These are phyloP conservation scores for Lanmaoa rubissima DNA, from an alignment of 768 basidiomycete genomes.

Conservation along the genomic window DNA sequence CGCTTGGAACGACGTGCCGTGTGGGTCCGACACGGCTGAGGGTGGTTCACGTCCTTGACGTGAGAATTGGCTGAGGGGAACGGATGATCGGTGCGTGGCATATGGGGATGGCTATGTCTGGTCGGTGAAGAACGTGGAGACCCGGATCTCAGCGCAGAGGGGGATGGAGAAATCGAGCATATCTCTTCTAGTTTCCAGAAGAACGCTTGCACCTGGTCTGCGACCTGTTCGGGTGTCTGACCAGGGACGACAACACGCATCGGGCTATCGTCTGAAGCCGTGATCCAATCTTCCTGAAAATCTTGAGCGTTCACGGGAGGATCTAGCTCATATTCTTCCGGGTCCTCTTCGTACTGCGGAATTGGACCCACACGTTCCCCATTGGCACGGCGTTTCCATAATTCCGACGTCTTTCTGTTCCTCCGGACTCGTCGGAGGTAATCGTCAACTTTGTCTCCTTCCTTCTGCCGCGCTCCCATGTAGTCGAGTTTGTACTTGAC, in stretches of 20 bases:
- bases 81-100: neutral
- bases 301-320: slow-evolving; percentile 35
- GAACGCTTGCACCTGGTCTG: slow-evolving; percentile 19
- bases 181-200: slow-evolving; percentile 21
- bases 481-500: slow-evolving; percentile 56
- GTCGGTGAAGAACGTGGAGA: slow-evolving; percentile 1
- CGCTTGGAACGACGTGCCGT: slow-evolving; percentile 8
- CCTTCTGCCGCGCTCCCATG: slow-evolving; percentile 35
- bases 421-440: slow-evolving; percentile 28
- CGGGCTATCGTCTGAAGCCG: slow-evolving; percentile 33
- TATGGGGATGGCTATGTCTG: neutral
- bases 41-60: slow-evolving; percentile 13
- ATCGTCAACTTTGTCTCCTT: slow-evolving; percentile 33
- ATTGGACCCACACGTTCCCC: slow-evolving; percentile 32
- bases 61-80: neutral
- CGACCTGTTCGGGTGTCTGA: slow-evolving; percentile 27
- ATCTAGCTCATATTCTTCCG: slow-evolving; percentile 32
- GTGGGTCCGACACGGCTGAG: neutral
- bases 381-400: slow-evolving; percentile 28
- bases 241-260: slow-evolving; percentile 39
- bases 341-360: slow-evolving; percentile 29
- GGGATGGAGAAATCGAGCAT: neutral
- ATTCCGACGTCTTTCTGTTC: slow-evolving; percentile 28
- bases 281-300: slow-evolving; percentile 37
- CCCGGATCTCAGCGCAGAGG: neutral